Conservation (phyloP, 129 eudicot genomes). For the Apium graveolens region DNA sequence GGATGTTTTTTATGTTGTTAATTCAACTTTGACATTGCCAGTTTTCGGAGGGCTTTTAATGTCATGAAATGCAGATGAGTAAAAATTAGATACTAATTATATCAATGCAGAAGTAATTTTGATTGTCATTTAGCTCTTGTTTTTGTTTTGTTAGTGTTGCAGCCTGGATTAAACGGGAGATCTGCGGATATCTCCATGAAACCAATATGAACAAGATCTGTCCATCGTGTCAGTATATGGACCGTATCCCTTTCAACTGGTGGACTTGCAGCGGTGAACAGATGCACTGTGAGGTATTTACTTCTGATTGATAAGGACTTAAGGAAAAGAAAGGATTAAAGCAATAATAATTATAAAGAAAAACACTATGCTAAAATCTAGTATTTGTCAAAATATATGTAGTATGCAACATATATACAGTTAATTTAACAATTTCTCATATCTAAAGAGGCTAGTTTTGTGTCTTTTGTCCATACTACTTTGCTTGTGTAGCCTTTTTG, state of each 20-base stretch:
- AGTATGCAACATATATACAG: too few relatives aligned
- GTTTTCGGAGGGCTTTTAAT: neutral
- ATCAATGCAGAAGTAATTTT: neutral
- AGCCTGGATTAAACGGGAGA: constrained; percentile 49
- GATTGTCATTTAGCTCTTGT: neutral
- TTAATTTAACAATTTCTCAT: neutral
- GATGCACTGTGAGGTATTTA: constrained; percentile 35
- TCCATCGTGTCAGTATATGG: constrained; percentile 38
- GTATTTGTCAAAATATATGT: neutral
- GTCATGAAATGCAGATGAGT: neutral
- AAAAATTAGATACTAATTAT: neutral
- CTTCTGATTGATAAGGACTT: neutral
- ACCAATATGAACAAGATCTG: constrained; percentile 33
- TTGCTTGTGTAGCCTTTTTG: neutral
- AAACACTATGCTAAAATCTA: neutral
- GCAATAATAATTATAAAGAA: neutral
- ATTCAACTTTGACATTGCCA: neutral
- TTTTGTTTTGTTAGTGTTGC: neutral
- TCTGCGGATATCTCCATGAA: constrained; percentile 24
- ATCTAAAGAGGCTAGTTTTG: too few relatives aligned
- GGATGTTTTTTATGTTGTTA: neutral
- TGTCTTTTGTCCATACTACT: neutral
- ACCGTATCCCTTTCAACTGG: constrained; percentile 41
- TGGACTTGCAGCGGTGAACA: constrained; percentile 48
- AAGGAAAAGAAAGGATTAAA: neutral